Evolutionary conservation across 345 rosid genomes (phyloP), one percentile per base, ranked within the genome.

Genomic region (Brassica cretica): DNA sequence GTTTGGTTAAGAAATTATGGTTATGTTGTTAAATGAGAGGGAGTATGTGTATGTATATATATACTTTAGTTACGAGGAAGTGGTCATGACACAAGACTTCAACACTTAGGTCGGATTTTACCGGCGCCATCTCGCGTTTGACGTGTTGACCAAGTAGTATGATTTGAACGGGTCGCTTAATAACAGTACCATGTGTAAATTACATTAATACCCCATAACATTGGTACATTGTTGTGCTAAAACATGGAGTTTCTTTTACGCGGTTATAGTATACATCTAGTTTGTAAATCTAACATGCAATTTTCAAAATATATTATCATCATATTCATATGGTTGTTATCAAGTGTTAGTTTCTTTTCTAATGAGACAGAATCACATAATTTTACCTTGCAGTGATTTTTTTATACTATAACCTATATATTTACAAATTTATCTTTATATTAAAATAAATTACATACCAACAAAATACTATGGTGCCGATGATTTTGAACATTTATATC

Each of bases 141-240:
- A 62, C 78, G 75, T 74, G 82, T 74, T 74, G 79, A 79, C 82
- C 78, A 79, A 79, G 78, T 64, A 8, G 37, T 69, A 4, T 27
- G 78, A 79, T 78, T 74, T 79, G 82, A 79, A 79, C 55, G 21
- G 55, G 82, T 74, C 82, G 66, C 67, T 64, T 60, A 37, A 29
- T 6, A 3, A 24, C 33, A 73, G 70, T 65, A 8, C 29, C 1
- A 18, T 19, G 0, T 63, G 14, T 3, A 16, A 49, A 51, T 68
- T 73, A 73, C 82, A 14, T 55, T 25, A 6, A 8, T 25, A 25
- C 64, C 64, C 64, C 32, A 24, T 24, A 24, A 10, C 4, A 59
- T 24, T 5, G 2, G 64, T 59, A 59, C 33, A 11, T 60, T 60
- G 15, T 24, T 21, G 6, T 21, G 63, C 14, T 21, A 53, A 53